These are phyloP conservation scores for Laetiporus sulphureus DNA, from an alignment of 1,284 basidiomycete species.

Conservation along the genomic window DNA sequence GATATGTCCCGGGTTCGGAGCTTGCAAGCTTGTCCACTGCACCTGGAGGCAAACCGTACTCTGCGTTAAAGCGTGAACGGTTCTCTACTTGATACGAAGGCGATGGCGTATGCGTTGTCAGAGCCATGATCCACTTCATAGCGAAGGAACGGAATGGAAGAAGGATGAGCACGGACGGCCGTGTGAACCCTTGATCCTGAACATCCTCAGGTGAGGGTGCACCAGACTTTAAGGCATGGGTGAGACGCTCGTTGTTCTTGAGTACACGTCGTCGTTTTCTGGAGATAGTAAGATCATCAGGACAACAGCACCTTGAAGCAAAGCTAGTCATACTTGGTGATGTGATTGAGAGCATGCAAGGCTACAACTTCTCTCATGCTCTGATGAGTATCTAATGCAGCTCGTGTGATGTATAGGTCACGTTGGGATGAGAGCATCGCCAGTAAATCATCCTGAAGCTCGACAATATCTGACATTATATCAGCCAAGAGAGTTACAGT, in stretches of 20 bases:
- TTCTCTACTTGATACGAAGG: conserved; percentile 79
- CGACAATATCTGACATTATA: conserved; percentile 37
- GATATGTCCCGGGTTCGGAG: conserved; percentile 73
- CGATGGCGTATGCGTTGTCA: conserved; percentile 63
- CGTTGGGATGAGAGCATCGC: conserved; percentile 59
- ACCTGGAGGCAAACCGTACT: conserved; percentile 80
- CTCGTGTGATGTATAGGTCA: conserved; percentile 69
- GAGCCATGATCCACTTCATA: conserved; percentile 67
- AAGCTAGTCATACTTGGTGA: conserved; percentile 61
- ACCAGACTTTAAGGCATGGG: conserved; percentile 53
- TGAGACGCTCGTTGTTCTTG: conserved; percentile 90
- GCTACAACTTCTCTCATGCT: conserved; percentile 59
- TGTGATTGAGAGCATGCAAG: conserved; percentile 79
- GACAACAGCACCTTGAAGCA: conserved; percentile 1
- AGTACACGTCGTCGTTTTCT: conserved; percentile 92
- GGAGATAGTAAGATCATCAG: conserved; percentile 12
- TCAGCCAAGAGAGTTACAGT: too few species aligned
- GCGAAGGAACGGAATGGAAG: conserved; percentile 91
- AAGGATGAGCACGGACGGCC: conserved; percentile 89
- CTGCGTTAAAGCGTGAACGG: conserved; percentile 71
- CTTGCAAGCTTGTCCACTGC: conserved; percentile 77
- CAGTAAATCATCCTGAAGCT: conserved; percentile 60
- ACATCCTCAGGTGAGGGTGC: conserved; percentile 62
- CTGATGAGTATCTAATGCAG: conserved; percentile 46
- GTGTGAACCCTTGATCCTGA: conserved; percentile 96